phyloP scores from a whole-genome alignment of 208 protist species.

The Wallacemonas sp. region DNA sequence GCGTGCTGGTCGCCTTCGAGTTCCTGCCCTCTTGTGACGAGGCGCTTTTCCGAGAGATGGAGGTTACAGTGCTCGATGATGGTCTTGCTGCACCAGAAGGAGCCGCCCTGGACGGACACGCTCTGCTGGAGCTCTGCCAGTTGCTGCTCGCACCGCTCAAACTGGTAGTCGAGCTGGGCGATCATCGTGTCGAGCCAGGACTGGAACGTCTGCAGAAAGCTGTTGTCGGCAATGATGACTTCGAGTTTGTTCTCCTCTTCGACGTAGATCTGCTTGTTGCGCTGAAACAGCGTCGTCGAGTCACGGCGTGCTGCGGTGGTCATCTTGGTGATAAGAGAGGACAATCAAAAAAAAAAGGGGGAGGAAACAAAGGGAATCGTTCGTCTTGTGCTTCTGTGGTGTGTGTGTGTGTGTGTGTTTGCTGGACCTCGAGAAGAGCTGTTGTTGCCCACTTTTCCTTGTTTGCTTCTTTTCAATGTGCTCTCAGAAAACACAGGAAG shows the following conservation, averaged over 20 bases:
- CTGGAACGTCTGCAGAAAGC: slow-evolving; percentile 71
- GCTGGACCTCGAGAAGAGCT: background rate
- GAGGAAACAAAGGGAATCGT: background rate
- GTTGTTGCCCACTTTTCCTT: too few relatives aligned
- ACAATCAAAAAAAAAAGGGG: slow-evolving; percentile 13
- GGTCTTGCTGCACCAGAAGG: slow-evolving; percentile 87
- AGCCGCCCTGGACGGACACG: slow-evolving; percentile 56
- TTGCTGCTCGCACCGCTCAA: slow-evolving; percentile 82
- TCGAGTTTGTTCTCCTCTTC: slow-evolving; percentile 86
- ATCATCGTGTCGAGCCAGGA: slow-evolving; percentile 83
- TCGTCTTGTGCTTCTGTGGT: background rate
- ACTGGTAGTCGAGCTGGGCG: slow-evolving; percentile 78
- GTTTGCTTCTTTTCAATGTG: too few relatives aligned
- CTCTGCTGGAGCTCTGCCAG: slow-evolving; percentile 85
- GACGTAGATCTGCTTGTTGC: slow-evolving; percentile 83
- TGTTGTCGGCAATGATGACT: slow-evolving; percentile 52
- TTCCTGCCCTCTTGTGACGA: slow-evolving; percentile 36
- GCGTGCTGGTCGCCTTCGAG: slow-evolving; percentile 35
- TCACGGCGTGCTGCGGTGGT: slow-evolving; percentile 29
- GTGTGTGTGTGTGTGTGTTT: slow-evolving; percentile 12
- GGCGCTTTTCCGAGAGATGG: slow-evolving; percentile 70
- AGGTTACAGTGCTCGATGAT: slow-evolving; percentile 91
- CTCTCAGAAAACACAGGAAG: too few relatives aligned
- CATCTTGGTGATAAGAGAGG: slow-evolving; percentile 26
- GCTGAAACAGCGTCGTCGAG: slow-evolving; percentile 65